These are phyloP conservation scores for Chaetoceros tenuissimus DNA, from an alignment of 108 stramenopile genomes.

Conservation along the genomic window DNA sequence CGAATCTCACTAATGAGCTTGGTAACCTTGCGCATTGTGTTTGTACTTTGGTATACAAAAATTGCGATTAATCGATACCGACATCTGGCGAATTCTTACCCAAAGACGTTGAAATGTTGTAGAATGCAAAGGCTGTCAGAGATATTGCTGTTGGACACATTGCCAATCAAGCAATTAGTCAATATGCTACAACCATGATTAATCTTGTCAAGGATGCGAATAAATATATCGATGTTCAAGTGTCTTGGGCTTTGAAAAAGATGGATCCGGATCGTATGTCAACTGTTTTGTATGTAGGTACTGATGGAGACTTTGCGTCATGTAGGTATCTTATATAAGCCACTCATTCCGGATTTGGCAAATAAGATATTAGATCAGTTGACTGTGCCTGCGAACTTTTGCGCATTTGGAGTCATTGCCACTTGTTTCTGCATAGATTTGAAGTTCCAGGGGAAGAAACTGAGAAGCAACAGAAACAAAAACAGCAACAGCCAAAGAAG, in stretches of 20 bases:
- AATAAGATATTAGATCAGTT: constrained; percentile 80
- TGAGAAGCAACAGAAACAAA: constrained; percentile 24
- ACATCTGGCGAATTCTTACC: constrained; percentile 28
- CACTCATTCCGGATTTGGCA: constrained; percentile 83
- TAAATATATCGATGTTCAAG: constrained; percentile 84
- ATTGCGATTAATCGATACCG: constrained; percentile 71
- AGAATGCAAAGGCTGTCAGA: constrained; percentile 38
- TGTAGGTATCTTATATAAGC: constrained; percentile 85
- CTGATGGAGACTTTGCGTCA: constrained; percentile 87
- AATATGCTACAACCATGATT: constrained; percentile 69
- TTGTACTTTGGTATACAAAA: constrained; percentile 79
- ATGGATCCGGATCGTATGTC: constrained; percentile 76
- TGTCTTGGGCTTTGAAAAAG: constrained; percentile 88
- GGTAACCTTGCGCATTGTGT: constrained; percentile 91
- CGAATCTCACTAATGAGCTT: constrained; percentile 84
- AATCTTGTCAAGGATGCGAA: constrained; percentile 83
- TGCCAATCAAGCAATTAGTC: constrained; percentile 68
- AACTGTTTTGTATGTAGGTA: constrained; percentile 87
- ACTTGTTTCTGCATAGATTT: constrained; percentile 70
- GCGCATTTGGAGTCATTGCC: constrained; percentile 44
- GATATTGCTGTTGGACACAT: constrained; percentile 40
- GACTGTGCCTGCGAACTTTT: constrained; percentile 75
- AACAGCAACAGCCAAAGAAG: constrained; percentile 25
- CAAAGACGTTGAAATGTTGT: constrained; percentile 64
- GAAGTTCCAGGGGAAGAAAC: constrained; percentile 44